These are phyloP conservation scores for Lolium rigidum DNA, from an alignment of 176 grass and related monocot genomes.

Conservation along the genomic window DNA sequence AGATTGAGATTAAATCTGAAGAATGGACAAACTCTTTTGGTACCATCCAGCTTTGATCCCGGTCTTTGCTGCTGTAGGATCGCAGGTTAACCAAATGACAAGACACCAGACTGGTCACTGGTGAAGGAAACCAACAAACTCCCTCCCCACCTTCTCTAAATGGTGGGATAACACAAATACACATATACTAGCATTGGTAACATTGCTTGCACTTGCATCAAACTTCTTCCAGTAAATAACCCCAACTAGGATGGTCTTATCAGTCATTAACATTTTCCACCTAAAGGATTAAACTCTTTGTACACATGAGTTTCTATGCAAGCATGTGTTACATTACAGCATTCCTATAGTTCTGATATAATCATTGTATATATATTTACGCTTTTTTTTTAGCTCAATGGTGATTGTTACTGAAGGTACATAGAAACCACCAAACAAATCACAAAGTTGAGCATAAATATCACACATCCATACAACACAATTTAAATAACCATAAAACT, in stretches of 20 bases:
- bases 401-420: background rate
- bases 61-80: background rate
- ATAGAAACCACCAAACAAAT: background rate
- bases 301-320: background rate
- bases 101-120: background rate
- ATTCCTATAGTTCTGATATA: background rate
- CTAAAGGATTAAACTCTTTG: background rate
- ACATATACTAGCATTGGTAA: background rate
- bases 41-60: background rate
- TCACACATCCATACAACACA: background rate
- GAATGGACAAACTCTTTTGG: background rate
- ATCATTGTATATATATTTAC: too few relatives aligned
- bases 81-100: background rate
- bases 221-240: too few relatives aligned
- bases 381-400: background rate
- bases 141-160: background rate
- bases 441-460: background rate
- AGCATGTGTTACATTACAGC: background rate
- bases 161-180: background rate
- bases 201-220: background rate
- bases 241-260: background rate
- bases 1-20: background rate
- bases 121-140: background rate
- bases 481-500: background rate
- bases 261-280: conserved; percentile 20